Percentiles rank a stretch among this genome's conserved stretches.
Evolutionary conservation across 306 rosid species (phyloP).

Genomic region (Benincasa hispida): DNA sequence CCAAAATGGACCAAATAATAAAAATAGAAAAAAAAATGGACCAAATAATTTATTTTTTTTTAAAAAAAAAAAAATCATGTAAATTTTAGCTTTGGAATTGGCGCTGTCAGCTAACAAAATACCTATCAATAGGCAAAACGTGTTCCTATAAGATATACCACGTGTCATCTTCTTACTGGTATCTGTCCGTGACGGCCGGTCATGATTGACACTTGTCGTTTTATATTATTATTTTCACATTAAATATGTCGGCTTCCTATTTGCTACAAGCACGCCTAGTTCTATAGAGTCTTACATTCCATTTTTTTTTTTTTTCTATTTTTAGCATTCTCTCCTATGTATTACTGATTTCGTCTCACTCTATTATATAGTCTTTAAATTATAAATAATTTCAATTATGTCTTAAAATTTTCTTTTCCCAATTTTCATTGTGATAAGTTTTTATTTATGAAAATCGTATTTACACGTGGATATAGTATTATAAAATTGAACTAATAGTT

Average conservation of each 20-base stretch:
- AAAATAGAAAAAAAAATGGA: neutral
- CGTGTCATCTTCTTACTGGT: neutral
- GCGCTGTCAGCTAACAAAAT: neutral
- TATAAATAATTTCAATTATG: no score
- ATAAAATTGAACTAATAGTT: no score
- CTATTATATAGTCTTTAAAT: no score
- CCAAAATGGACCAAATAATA: no score
- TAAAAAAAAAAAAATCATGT: neutral
- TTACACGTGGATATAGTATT: no score
- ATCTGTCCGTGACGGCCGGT: neutral
- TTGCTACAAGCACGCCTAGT: neutral
- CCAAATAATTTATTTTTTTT: no score
- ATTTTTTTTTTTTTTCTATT: neutral
- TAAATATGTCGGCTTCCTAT: neutral
- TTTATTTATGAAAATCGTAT: no score
- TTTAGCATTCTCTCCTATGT: neutral
- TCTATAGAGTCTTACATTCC: no score
- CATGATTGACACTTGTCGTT: neutral
- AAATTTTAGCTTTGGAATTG: neutral
- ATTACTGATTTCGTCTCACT: no score
- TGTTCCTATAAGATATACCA: neutral
- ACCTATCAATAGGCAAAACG: neutral
- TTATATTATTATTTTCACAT: neutral
- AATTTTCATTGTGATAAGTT: no score
- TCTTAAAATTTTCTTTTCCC: no score